Base-by-base conservation (phyloP, 192 early-diverging fungal species). In the Podila horticola region DNA sequence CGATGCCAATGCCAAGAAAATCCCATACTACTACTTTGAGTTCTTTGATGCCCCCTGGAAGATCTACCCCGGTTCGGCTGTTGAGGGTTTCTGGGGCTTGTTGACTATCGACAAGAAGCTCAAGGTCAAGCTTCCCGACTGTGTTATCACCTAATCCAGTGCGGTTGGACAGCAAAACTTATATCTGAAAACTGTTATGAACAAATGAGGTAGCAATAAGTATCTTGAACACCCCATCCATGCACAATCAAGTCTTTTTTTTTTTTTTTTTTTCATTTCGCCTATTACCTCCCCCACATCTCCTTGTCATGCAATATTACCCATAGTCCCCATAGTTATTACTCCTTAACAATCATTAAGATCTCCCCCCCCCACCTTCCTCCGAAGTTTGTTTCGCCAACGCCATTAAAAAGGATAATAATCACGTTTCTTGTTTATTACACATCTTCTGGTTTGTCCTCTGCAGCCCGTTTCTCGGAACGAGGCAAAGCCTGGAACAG, bases 1-100 rank as follows among this genome's bases (percentile, higher is more conserved):
- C 48, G 76, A 86, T 11, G 85, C 85, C 24, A 86, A 86, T 51
- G 51, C 50, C 7, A 67, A 73, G 31, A 55, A 62, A 9, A 22
- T 77, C 20, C 85, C 85, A 15, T 83, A 84, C 49, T 86, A 76
- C 62, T 86, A 69, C 58, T 86, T 86, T 58, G 85, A 86, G 69
- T 83, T 83, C 77, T 82, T 79, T 63, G 85, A 86, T 69, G 82
- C 79, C 17, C 85, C 85, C 30, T 86, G 85, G 85, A 86, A 86
- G 77, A 75, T 83, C 62, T 69, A 69, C 65, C 73, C 82, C 31
- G 82, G 82, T 45, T 62, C 58, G 58, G 84, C 75, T 22, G 64
- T 83, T 13, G 84, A 85, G 49, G 72, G 71, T 2, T 76, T 75
- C 67, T 85, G 84, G 84, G 79, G 84, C 6, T 50, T 85, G 19